phyloP scores from a whole-genome alignment of 768 basidiomycete species.

The Kwoniella dendrophila region DNA sequence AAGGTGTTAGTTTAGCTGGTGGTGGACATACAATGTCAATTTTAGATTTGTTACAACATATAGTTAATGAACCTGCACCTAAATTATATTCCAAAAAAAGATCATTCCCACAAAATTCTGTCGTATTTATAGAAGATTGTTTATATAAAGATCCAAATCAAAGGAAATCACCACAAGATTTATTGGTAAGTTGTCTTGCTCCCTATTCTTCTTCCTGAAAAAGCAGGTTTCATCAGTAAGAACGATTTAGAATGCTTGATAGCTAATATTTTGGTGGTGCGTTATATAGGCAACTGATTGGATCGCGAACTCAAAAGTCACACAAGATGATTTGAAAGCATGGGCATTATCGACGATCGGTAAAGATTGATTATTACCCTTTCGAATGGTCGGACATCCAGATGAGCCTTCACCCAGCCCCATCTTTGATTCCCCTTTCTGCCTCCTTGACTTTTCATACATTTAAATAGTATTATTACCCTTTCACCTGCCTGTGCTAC shows the following conservation, averaged over 20 bases:
- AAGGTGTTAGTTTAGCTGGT: constrained; percentile 89
- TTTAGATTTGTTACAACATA: constrained; percentile 92
- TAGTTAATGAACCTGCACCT: constrained; percentile 97
- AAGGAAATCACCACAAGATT: constrained; percentile 82
- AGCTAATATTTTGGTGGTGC: background rate
- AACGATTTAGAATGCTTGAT: background rate
- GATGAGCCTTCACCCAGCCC: too few relatives aligned
- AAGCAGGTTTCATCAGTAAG: too few relatives aligned
- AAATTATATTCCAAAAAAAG: constrained; percentile 67
- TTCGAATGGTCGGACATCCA: background rate
- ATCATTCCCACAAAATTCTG: constrained; percentile 71
- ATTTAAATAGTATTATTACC: too few relatives aligned
- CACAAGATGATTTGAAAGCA: constrained; percentile 34
- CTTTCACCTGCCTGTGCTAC: too few relatives aligned
- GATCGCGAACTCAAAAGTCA: constrained; percentile 40
- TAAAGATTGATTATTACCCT: background rate
- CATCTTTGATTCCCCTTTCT: too few relatives aligned
- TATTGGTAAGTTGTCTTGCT: constrained; percentile 60
- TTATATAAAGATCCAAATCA: constrained; percentile 83
- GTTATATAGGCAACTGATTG: constrained; percentile 34
- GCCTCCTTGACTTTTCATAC: too few relatives aligned
- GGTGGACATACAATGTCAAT: constrained; percentile 98
- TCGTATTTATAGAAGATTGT: constrained; percentile 85
- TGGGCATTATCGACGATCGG: constrained; percentile 31
- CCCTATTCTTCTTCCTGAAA: too few relatives aligned